phyloP scores from a whole-genome alignment of 257 asterid genomes.

The Handroanthus guayacan region DNA sequence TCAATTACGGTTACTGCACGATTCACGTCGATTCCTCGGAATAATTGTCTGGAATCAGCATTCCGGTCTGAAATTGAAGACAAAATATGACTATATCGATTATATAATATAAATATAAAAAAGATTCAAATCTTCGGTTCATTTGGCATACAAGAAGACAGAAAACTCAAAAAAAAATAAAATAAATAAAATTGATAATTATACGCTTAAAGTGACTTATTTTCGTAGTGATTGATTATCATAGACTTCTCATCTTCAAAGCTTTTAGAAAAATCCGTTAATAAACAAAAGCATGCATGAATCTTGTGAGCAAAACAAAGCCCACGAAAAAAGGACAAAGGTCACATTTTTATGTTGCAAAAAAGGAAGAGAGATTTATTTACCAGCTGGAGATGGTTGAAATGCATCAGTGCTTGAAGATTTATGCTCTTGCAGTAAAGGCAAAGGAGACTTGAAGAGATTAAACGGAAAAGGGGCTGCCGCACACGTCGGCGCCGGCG shows the following conservation, averaged over 20 bases:
- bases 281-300: conserved; percentile 31
- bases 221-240: no score
- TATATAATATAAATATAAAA: neutral
- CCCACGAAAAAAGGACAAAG: neutral
- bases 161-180: no score
- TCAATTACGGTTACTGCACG: conserved; percentile 53
- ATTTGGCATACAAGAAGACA: no score
- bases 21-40: conserved; percentile 79
- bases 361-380: conserved; percentile 25
- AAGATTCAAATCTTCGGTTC: neutral
- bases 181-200: neutral
- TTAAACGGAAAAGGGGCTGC: conserved; percentile 55
- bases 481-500: conserved; percentile 24
- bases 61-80: conserved; percentile 51
- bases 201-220: no score
- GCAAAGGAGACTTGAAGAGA: conserved; percentile 56
- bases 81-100: no score
- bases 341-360: neutral
- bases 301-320: neutral
- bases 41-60: conserved; percentile 48
- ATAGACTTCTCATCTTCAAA: neutral
- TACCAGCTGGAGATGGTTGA: conserved; percentile 57
- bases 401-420: conserved; percentile 46
- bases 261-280: neutral
- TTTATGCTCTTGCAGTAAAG: conserved; percentile 44